These are phyloP conservation scores for Verticillium longisporum DNA, from an alignment of 2,329 filamentous ascomycete species.

Conservation along the genomic window DNA sequence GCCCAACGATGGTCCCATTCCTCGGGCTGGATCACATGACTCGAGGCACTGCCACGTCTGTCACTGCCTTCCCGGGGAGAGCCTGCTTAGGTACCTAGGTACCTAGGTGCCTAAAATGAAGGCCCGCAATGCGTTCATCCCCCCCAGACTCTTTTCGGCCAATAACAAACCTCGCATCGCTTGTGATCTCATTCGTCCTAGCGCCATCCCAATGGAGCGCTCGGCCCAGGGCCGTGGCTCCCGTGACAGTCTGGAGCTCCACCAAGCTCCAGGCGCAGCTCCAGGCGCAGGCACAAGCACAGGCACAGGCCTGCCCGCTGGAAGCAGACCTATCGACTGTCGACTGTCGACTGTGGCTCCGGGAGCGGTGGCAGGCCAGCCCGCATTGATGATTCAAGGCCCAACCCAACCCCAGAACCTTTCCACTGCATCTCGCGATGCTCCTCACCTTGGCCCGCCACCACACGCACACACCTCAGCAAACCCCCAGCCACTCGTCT, in stretches of 20 bases:
- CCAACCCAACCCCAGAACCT: neutral
- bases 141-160: neutral
- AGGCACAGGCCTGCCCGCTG: too few species aligned
- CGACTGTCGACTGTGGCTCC: too few species aligned
- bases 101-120: neutral
- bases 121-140: neutral
- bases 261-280: neutral
- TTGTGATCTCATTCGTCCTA: neutral
- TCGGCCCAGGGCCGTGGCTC: neutral
- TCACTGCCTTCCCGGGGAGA: neutral
- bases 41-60: neutral
- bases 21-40: neutral
- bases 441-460: conserved; percentile 9
- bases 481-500: neutral
- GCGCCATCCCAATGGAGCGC: neutral
- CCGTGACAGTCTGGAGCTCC: neutral
- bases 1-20: neutral
- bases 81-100: neutral
- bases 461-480: neutral
- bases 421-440: conserved; percentile 2
- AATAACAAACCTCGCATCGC: neutral
- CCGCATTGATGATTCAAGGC: neutral
- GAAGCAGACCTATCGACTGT: too few species aligned
- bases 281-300: neutral
- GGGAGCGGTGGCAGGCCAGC: neutral